Conservation (phyloP, 2,329 filamentous ascomycete species). For the Pyrenophora tritici-repentis region DNA sequence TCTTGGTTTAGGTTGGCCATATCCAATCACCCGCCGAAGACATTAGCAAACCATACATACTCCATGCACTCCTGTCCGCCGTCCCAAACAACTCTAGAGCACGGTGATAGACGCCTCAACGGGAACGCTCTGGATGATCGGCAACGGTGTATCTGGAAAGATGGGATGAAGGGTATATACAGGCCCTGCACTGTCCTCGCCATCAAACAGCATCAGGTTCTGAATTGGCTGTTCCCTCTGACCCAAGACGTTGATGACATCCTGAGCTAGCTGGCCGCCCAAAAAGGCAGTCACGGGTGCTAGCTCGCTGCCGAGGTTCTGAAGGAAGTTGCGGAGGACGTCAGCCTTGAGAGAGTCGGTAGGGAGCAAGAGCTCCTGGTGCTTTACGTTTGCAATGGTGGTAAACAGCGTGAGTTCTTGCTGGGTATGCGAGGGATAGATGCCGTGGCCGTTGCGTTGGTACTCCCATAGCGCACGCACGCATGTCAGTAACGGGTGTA, state of each 20-base stretch:
- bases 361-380: conserved; percentile 65
- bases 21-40: not conserved
- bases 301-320: conserved; percentile 83
- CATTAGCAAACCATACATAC: too few species aligned
- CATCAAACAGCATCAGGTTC: conserved; percentile 92
- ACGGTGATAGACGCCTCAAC: conserved; percentile 28
- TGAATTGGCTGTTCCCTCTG: conserved; percentile 92
- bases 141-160: conserved; percentile 44
- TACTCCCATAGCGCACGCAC: conserved; percentile 92
- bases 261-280: conserved; percentile 88
- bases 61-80: not conserved
- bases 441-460: conserved; percentile 56
- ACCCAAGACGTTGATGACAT: conserved; percentile 95
- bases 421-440: conserved; percentile 55
- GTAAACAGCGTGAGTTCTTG: conserved; percentile 74
- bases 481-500: conserved; percentile 84
- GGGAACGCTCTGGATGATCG: conserved; percentile 29
- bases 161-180: conserved; percentile 82
- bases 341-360: conserved; percentile 55
- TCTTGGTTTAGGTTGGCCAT: too few species aligned
- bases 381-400: conserved; percentile 74
- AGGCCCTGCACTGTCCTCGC: conserved; percentile 75
- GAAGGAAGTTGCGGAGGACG: conserved; percentile 81
- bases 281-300: conserved; percentile 86
- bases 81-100: conserved; percentile 3